These are phyloP conservation scores for Starmerella potacharoeniae DNA, from an alignment of 805 yeast species.

Conservation along the genomic window DNA sequence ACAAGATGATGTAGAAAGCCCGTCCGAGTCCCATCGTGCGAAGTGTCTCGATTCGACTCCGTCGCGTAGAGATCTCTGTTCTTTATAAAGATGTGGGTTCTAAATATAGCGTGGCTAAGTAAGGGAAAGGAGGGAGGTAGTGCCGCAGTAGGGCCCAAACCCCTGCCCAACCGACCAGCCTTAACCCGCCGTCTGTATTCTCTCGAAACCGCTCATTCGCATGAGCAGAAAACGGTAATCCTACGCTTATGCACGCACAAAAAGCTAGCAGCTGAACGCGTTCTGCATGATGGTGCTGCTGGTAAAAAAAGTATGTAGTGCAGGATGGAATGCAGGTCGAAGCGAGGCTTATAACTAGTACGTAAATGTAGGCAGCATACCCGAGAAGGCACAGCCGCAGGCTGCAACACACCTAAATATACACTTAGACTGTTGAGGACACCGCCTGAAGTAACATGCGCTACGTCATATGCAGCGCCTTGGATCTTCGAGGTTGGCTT, in stretches of 20 bases:
- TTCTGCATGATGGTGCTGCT: no score
- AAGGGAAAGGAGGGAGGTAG: neutral
- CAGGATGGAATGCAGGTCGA: no score
- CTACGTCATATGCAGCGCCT: neutral
- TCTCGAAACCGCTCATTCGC: neutral
- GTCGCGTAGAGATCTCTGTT: neutral
- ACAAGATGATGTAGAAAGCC: conserved; percentile 25
- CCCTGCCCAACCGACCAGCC: neutral
- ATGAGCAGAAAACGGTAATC: no score
- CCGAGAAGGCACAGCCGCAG: no score
- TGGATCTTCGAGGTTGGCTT: no score
- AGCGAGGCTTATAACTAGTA: no score
- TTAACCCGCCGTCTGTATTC: neutral
- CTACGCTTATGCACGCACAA: no score
- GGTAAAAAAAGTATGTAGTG: no score
- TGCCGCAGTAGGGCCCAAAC: neutral
- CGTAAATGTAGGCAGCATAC: no score
- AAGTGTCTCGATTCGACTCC: neutral
- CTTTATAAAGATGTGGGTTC: neutral
- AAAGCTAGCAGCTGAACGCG: no score
- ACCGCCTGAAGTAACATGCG: neutral
- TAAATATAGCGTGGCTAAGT: conserved; percentile 12
- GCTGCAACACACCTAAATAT: no score
- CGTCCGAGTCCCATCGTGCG: conserved; percentile 20
- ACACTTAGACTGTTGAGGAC: no score